Base-by-base conservation (phyloP, 179 eudicot genomes). In the Amaranthus tricolor region DNA sequence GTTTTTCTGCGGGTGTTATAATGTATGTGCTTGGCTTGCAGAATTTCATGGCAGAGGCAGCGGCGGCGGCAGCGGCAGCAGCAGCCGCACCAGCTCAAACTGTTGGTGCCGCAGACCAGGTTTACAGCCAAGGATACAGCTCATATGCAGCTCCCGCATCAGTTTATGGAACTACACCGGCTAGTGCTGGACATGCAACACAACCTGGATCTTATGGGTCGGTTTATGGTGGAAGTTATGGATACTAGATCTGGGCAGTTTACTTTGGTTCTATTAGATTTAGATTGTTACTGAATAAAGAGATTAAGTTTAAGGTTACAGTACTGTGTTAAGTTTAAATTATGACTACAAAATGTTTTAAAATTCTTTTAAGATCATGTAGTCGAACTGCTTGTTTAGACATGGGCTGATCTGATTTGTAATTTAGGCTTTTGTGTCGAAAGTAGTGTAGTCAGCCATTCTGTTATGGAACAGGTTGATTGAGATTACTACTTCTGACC, bases 41-140 rank as follows among this genome's bases (percentile, higher is more conserved):
- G 88, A 85, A 80, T 52, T 85, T 70, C 84, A 82, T 85, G 86
- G 82, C 88, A 6, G 86, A 81, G 13, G 88, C 88, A 21, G 86
- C 81, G 40, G 83, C 88, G 15, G 86, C 81, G 20, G 83, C 81
- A 65, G 83, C 83, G 24, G 82, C 77, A 63, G 85, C 80, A 53
- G 79, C 84, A 6, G 70, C 78, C 58, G 74, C 84, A 10, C 73
- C 78, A 70, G 20, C 84, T 61, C 88, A 80, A 67, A 14, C 86
- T 40, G 77, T 68, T 49, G 81, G 68, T 11, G 44, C 84, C 8
- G 31, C 79, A 5, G 88, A 80, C 6, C 86, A 82, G 71, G 62
- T 61, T 50, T 85, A 85, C 73, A 80, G 76, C 71, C 88, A 85
- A 76, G 85, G 73, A 55, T 85, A 85, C 75, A 61, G 71, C 58